Conservation (phyloP, 495 filamentous ascomycete genomes). For the Penicillium goetzii region DNA sequence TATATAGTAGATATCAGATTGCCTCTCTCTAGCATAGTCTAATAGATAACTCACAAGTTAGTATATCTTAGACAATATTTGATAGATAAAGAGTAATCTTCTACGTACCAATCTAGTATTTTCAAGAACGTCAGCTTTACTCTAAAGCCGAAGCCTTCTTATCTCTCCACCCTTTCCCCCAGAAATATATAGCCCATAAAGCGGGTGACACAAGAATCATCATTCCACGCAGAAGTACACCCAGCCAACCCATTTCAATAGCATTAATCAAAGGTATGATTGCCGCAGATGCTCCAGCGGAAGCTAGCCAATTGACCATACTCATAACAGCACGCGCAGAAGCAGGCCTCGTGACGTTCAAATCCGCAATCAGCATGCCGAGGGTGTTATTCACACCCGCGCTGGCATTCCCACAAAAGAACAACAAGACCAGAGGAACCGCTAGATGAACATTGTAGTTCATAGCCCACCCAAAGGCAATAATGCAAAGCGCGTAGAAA, state of each 20-base stretch:
- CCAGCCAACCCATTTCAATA: constrained; percentile 8
- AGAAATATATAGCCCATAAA: constrained; percentile 8
- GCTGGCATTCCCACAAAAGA: constrained; percentile 7
- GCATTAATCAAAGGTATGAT: constrained; percentile 4
- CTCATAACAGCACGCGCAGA: background rate
- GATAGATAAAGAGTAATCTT: too few relatives aligned
- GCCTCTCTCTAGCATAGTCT: too few relatives aligned
- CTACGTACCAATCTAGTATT: background rate
- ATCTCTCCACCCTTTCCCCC: constrained; percentile 8
- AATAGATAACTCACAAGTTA: too few relatives aligned
- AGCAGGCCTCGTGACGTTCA: background rate
- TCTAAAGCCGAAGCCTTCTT: background rate
- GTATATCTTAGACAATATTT: too few relatives aligned
- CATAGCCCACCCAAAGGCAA: constrained; percentile 3
- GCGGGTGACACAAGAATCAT: background rate
- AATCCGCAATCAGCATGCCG: background rate
- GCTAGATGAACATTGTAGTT: constrained; percentile 3
- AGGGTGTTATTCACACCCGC: background rate
- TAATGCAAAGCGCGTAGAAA: background rate
- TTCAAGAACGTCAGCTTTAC: background rate
- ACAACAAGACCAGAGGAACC: constrained; percentile 5
- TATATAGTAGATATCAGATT: too few relatives aligned
- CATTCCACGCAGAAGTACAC: background rate
- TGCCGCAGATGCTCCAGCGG: constrained; percentile 1
- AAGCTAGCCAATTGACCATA: constrained; percentile 4